phyloP scores from a whole-genome alignment of 345 rosid species.

The Gossypium australe region DNA sequence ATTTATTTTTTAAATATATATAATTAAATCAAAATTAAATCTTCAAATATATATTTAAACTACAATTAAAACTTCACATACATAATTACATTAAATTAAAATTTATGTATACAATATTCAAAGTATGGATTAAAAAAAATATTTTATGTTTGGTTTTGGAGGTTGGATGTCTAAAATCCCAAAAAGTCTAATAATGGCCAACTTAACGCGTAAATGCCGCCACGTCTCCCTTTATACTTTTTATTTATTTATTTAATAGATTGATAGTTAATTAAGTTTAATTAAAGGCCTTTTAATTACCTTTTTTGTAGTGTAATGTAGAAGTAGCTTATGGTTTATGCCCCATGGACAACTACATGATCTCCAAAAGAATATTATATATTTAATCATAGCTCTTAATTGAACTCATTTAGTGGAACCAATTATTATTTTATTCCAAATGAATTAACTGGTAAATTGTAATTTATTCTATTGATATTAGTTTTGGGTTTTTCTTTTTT shows the following conservation, averaged over 20 bases:
- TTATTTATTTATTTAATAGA: background rate
- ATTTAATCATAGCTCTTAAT: background rate
- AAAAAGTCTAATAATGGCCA: slow-evolving; percentile 29
- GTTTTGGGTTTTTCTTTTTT: no score
- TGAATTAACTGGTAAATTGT: no score
- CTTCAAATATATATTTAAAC: rapidly evolving
- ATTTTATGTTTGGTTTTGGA: no score
- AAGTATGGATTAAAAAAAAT: background rate
- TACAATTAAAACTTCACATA: rapidly evolving
- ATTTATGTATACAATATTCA: background rate
- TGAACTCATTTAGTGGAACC: slow-evolving; percentile 43
- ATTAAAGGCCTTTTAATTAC: background rate
- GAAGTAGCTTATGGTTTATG: slow-evolving; percentile 32
- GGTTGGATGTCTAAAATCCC: background rate
- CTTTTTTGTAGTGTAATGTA: slow-evolving; percentile 24
- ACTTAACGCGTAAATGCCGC: slow-evolving; percentile 32
- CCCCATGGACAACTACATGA: slow-evolving; percentile 47
- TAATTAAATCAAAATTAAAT: no score
- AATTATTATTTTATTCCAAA: slow-evolving; percentile 21
- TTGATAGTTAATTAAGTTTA: background rate
- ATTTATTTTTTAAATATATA: no score
- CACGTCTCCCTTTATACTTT: slow-evolving; percentile 31
- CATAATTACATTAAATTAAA: no score
- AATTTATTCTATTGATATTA: no score
- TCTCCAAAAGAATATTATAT: slow-evolving; percentile 25